Conservation (phyloP, 2,329 filamentous ascomycete genomes). For the Rutstroemia sp. region DNA sequence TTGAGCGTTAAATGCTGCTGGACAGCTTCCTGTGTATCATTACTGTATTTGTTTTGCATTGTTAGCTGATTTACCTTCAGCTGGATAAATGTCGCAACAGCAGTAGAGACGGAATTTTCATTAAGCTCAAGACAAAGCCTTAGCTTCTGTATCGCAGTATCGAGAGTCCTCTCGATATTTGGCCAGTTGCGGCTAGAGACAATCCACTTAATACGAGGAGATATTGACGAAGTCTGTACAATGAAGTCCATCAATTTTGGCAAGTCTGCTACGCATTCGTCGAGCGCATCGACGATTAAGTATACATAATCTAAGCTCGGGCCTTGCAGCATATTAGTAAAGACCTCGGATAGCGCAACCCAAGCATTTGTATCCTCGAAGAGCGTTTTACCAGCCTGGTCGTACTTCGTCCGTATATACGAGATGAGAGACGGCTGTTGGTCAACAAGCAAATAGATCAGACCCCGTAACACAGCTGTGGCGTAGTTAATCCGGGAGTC, state of each 20-base stretch:
- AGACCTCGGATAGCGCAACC: neutral
- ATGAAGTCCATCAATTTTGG: neutral
- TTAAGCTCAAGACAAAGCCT: neutral
- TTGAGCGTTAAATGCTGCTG: neutral
- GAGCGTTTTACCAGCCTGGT: neutral
- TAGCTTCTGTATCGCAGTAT: neutral
- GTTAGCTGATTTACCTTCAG: neutral
- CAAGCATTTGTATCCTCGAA: neutral
- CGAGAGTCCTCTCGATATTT: neutral
- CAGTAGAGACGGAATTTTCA: neutral
- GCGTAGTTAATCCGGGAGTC: neutral
- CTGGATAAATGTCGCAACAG: neutral
- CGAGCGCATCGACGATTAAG: neutral
- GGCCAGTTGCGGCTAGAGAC: neutral
- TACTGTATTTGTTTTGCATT: neutral
- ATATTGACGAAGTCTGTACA: neutral
- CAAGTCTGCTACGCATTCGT: neutral
- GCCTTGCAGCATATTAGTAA: neutral
- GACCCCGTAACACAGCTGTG: neutral
- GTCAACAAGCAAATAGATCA: constrained; percentile 4
- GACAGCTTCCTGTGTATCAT: neutral
- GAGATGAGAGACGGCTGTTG: constrained; percentile 1
- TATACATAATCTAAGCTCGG: neutral
- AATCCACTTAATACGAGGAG: neutral
- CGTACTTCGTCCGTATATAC: neutral